A percentile compares a stretch with the other conserved stretches of the same genome.
These are phyloP conservation scores for Striga asiatica DNA, from an alignment of 257 asterid species.

Conservation along the genomic window DNA sequence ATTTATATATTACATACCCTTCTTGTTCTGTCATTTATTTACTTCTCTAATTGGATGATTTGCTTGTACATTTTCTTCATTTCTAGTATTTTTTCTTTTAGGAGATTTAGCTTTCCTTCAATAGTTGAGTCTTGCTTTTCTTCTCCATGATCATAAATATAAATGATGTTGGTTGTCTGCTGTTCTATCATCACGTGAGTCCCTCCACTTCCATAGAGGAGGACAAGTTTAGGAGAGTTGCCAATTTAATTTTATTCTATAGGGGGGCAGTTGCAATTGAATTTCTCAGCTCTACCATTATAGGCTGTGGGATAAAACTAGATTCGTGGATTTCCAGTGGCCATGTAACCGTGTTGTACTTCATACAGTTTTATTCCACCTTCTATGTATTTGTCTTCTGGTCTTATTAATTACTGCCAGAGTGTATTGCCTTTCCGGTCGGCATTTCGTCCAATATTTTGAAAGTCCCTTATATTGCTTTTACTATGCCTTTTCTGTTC, in stretches of 20 bases:
- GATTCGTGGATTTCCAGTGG: not conserved
- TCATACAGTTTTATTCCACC: not conserved
- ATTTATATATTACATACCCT: constrained; percentile 12
- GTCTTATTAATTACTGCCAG: too few relatives aligned
- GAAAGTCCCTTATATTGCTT: not conserved
- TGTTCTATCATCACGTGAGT: not conserved
- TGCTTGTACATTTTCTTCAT: constrained; percentile 9
- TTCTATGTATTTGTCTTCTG: not conserved
- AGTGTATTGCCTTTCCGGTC: not conserved
- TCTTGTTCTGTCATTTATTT: not conserved
- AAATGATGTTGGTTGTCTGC: constrained; percentile 4
- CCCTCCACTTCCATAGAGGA: not conserved
- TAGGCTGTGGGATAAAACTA: not conserved
- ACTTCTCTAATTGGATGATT: not conserved
- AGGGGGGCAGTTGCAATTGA: not conserved
- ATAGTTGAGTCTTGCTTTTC: not conserved
- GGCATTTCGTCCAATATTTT: not conserved
- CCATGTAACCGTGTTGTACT: not conserved
- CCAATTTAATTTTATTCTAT: not conserved
- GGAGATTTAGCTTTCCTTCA: not conserved
- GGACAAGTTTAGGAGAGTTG: not conserved
- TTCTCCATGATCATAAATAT: not conserved
- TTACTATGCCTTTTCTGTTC: too few relatives aligned
- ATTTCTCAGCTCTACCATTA: not conserved
- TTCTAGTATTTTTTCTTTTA: not conserved